Percentiles rank a stretch among this genome's conserved stretches.
These are phyloP conservation scores for Moelleriella libera DNA, from an alignment of 2,329 filamentous ascomycete species.

Conservation along the genomic window DNA sequence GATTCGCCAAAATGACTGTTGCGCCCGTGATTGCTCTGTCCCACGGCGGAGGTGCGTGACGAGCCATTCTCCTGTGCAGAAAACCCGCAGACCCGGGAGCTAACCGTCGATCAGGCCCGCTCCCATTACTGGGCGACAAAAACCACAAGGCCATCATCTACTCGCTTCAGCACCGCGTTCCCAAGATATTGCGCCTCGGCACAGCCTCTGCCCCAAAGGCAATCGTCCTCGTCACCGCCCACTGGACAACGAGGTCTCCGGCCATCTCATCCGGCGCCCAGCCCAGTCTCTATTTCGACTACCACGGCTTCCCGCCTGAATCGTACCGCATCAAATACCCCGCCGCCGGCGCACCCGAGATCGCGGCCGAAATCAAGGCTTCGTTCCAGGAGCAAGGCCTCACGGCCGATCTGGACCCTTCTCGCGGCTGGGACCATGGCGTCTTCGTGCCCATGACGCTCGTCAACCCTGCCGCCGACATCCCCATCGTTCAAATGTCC, in stretches of 20 bases:
- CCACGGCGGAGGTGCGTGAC: conserved; percentile 28
- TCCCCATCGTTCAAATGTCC: conserved; percentile 43
- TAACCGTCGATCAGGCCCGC: conserved; percentile 25
- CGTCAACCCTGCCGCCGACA: conserved; percentile 32
- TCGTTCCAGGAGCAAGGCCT: conserved; percentile 32
- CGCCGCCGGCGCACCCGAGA: conserved; percentile 37
- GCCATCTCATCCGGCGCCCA: conserved; percentile 33
- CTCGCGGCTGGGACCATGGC: conserved; percentile 43
- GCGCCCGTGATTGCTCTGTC: conserved; percentile 32
- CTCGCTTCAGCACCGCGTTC: conserved; percentile 38
- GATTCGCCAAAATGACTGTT: conserved; percentile 19
- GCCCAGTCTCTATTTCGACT: conserved; percentile 41
- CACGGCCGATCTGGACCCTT: conserved; percentile 19
- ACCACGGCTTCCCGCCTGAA: conserved; percentile 42
- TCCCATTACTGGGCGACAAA: conserved; percentile 43
- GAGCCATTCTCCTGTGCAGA: background rate
- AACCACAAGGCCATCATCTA: conserved; percentile 32
- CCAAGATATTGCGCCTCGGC: conserved; percentile 38
- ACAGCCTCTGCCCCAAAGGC: conserved; percentile 33
- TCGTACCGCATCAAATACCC: conserved; percentile 41
- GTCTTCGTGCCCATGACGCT: conserved; percentile 45
- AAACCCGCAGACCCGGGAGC: no score
- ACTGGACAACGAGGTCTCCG: conserved; percentile 36
- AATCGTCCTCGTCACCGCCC: conserved; percentile 43
- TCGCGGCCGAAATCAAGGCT: conserved; percentile 34